phyloP scores from a whole-genome alignment of 2,329 filamentous ascomycete genomes.

The Aspergillus sp. region DNA sequence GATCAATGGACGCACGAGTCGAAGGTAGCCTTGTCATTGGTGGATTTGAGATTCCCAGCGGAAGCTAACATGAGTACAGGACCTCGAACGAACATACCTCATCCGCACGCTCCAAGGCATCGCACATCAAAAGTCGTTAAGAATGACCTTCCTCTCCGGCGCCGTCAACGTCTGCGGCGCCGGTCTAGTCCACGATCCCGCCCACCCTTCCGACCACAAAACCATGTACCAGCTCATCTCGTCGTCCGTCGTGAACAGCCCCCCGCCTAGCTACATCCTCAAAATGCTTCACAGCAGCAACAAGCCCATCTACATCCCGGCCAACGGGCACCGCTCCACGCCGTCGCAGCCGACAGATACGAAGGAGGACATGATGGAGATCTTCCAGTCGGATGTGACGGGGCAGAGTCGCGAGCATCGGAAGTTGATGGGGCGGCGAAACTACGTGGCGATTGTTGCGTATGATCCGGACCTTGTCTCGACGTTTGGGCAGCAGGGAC shows the following conservation, averaged over 20 bases:
- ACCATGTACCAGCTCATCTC: conserved; percentile 99
- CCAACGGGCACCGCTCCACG: conserved; percentile 71
- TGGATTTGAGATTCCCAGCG: no score
- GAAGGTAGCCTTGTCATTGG: conserved; percentile 67
- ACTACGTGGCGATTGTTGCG: conserved; percentile 90
- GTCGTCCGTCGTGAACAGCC: conserved; percentile 85
- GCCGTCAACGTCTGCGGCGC: conserved; percentile 87
- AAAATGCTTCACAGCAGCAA: conserved; percentile 89
- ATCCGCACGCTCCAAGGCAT: conserved; percentile 96
- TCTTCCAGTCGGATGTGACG: conserved; percentile 90
- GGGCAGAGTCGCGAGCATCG: conserved; percentile 80
- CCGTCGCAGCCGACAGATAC: conserved; percentile 75
- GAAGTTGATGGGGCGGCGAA: conserved; percentile 87
- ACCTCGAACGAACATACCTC: conserved; percentile 92
- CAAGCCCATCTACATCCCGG: conserved; percentile 84
- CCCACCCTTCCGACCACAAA: conserved; percentile 89
- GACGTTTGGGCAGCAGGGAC: conserved; percentile 32
- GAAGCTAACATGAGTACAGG: conserved; percentile 49
- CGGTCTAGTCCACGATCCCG: conserved; percentile 89
- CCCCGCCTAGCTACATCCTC: conserved; percentile 79
- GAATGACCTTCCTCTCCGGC: conserved; percentile 95
- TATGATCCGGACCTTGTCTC: conserved; percentile 81
- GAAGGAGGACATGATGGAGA: conserved; percentile 99
- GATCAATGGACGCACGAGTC: conserved; percentile 98
- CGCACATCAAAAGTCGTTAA: conserved; percentile 87